phyloP scores from a whole-genome alignment of 805 yeast genomes.

The Blastobotrys peoriensis region DNA sequence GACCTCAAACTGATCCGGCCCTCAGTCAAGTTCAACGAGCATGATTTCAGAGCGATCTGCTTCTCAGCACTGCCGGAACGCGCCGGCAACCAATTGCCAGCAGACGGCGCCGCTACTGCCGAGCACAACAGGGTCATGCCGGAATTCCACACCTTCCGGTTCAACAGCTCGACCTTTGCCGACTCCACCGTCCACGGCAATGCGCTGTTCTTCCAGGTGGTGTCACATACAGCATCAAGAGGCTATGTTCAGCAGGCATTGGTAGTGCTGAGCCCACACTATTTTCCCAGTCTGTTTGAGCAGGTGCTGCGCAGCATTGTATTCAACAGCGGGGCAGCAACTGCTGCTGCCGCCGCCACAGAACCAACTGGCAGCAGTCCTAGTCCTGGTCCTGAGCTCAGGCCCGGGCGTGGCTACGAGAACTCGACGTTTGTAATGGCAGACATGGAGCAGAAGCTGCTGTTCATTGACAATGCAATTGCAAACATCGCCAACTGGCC shows the following conservation, averaged over 20 bases:
- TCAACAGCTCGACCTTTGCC: conserved; percentile 8
- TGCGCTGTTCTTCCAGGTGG: conserved; percentile 17
- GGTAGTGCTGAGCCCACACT: conserved; percentile 18
- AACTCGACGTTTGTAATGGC: conserved; percentile 7
- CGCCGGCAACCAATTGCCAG: conserved; percentile 4
- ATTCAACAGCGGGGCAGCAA: conserved; percentile 4
- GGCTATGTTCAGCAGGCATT: conserved; percentile 25
- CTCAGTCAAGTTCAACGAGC: conserved; percentile 20
- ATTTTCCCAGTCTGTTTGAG: conserved; percentile 19
- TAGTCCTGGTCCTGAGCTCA: no score
- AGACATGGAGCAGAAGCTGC: conserved; percentile 18
- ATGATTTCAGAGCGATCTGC: conserved; percentile 24
- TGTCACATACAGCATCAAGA: conserved; percentile 14
- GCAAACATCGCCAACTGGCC: conserved; percentile 23
- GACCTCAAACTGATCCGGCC: conserved; percentile 27
- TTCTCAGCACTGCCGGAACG: conserved; percentile 25
- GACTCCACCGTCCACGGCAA: conserved; percentile 16
- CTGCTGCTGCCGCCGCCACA: neutral
- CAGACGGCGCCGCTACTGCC: neutral
- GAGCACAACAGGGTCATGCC: no score
- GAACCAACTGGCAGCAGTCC: no score
- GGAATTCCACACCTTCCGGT: conserved; percentile 16
- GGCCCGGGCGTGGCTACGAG: no score
- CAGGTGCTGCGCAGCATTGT: conserved; percentile 16
- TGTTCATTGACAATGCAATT: conserved; percentile 22